These are phyloP conservation scores for Blastobotrys raffinosifermentans DNA, from an alignment of 1,139 yeast genomes.

Conservation along the genomic window DNA sequence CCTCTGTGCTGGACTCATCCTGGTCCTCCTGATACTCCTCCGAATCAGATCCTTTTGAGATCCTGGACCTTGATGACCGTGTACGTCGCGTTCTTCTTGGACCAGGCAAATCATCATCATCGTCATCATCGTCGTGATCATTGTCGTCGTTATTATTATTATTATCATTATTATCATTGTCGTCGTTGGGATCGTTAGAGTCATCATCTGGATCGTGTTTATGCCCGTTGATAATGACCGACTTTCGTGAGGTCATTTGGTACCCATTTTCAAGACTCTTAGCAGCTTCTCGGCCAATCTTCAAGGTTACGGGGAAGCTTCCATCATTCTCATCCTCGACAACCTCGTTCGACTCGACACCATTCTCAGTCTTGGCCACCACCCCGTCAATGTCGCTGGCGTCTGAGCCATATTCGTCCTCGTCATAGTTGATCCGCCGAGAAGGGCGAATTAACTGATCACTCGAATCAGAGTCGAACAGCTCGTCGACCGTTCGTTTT, in stretches of 20 bases:
- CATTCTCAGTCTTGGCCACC: conserved; percentile 5
- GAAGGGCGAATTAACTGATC: conserved; percentile 5
- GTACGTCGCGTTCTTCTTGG: conserved; percentile 1
- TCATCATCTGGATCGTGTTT: not conserved
- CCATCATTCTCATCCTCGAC: conserved; percentile 10
- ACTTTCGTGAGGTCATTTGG: conserved; percentile 1
- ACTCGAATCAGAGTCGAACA: not conserved
- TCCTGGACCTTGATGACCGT: not conserved
- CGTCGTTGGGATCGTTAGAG: conserved; percentile 4
- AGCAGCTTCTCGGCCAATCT: conserved; percentile 18
- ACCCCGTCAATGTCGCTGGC: conserved; percentile 16
- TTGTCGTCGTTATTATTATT: conserved; percentile 18
- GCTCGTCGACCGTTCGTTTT: conserved; percentile 1
- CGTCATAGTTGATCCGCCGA: conserved; percentile 15
- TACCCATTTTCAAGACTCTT: conserved; percentile 11
- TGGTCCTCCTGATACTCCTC: conserved; percentile 18
- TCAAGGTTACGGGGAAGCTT: conserved; percentile 18
- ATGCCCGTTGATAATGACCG: conserved; percentile 6
- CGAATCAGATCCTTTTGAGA: conserved; percentile 5
- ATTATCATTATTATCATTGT: conserved; percentile 7
- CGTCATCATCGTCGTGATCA: conserved; percentile 17
- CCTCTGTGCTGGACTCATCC: conserved; percentile 9
- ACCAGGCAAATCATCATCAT: conserved; percentile 10
- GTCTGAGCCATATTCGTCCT: conserved; percentile 19
- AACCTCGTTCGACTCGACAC: conserved; percentile 7